These are phyloP conservation scores for Kernera saxatilis DNA, from an alignment of 345 rosid genomes.

Conservation along the genomic window DNA sequence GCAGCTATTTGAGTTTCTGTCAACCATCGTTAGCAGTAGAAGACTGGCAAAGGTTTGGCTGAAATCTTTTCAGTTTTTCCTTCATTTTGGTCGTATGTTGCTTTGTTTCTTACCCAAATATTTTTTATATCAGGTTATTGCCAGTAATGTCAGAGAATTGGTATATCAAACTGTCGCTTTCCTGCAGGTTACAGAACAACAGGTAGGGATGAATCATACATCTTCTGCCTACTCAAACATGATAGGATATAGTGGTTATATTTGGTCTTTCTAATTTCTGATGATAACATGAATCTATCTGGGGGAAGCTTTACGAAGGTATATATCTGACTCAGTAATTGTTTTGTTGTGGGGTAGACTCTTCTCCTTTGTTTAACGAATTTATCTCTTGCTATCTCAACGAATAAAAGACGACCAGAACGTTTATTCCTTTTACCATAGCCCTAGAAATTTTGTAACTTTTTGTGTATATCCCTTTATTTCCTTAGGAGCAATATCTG, in stretches of 20 bases:
- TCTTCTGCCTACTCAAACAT: slow-evolving; percentile 19
- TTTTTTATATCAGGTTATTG: slow-evolving; percentile 43
- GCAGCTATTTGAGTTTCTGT: slow-evolving; percentile 86
- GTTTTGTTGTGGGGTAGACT: neutral
- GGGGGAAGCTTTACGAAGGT: neutral
- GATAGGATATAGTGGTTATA: neutral
- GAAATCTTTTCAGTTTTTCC: neutral
- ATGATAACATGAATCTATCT: slow-evolving; percentile 1
- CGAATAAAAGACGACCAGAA: neutral
- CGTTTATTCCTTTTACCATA: neutral
- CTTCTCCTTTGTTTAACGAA: neutral
- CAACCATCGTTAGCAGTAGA: slow-evolving; percentile 67
- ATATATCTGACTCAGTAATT: slow-evolving; percentile 4
- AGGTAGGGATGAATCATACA: slow-evolving; percentile 40
- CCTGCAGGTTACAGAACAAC: slow-evolving; percentile 87
- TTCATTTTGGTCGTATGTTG: slow-evolving; percentile 1
- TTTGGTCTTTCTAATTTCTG: neutral
- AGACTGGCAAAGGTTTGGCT: slow-evolving; percentile 64
- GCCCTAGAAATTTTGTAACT: neutral
- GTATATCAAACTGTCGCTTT: slow-evolving; percentile 73
- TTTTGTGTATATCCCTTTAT: neutral
- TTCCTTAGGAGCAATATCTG: neutral
- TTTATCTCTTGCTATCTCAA: neutral
- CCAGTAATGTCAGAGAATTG: slow-evolving; percentile 57
- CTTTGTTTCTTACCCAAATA: slow-evolving; percentile 3